Conservation (phyloP, 352 stramenopile genomes). For the Globisporangium polare region DNA sequence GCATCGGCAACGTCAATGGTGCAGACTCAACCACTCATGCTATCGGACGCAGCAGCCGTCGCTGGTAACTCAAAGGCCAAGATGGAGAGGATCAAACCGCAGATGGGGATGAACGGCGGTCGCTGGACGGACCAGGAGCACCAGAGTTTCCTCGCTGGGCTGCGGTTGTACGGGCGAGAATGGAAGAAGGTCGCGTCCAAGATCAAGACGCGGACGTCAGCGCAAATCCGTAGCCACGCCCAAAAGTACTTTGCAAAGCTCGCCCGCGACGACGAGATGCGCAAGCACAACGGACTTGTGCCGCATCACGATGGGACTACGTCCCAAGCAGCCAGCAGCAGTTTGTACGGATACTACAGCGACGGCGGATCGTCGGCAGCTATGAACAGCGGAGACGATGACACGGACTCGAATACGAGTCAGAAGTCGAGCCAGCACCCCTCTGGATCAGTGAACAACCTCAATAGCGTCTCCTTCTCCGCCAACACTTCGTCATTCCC, state of each 20-base stretch:
- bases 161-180: conserved; percentile 93
- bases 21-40: conserved; percentile 19
- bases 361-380: conserved; percentile 56
- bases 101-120: conserved; percentile 82
- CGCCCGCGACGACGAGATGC: conserved; percentile 67
- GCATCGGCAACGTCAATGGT: conserved; percentile 21
- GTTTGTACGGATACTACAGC: conserved; percentile 49
- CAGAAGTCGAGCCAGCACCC: conserved; percentile 2
- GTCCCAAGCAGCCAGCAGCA: conserved; percentile 8
- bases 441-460: background rate
- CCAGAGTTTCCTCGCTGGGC: conserved; percentile 91
- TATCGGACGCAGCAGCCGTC: conserved; percentile 2
- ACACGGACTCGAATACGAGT: conserved; percentile 23
- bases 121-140: conserved; percentile 96
- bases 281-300: conserved; percentile 35
- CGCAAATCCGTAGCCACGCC: conserved; percentile 80
- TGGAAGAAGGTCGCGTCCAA: conserved; percentile 96
- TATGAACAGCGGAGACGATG: conserved; percentile 55
- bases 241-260: conserved; percentile 89
- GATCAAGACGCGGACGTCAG: conserved; percentile 86
- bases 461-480: background rate
- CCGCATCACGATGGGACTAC: conserved; percentile 15
- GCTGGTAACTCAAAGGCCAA: conserved; percentile 8
- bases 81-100: conserved; percentile 45
- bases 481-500: background rate